phyloP scores from a whole-genome alignment of 2,329 filamentous ascomycete species.

The Neospermospora avenae region DNA sequence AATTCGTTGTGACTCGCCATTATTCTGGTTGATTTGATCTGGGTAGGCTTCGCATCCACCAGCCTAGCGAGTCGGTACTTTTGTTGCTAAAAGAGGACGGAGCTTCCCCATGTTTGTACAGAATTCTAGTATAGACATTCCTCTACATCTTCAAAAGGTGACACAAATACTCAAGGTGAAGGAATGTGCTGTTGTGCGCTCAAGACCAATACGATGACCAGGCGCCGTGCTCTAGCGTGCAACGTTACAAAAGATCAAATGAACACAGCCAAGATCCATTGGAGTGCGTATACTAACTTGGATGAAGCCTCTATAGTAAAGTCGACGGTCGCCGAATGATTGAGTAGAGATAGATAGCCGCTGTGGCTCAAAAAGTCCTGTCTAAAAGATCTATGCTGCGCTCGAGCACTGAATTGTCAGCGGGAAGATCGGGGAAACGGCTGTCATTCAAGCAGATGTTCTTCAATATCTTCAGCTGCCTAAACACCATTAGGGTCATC shows the following conservation, averaged over 20 bases:
- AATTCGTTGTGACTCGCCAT: slow-evolving; percentile 40
- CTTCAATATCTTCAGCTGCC: not conserved
- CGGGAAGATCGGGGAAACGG: too few relatives aligned
- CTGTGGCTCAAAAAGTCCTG: not conserved
- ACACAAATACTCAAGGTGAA: slow-evolving; percentile 33
- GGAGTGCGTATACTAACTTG: not conserved
- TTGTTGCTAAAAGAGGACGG: slow-evolving; percentile 37
- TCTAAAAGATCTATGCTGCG: not conserved
- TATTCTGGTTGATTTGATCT: slow-evolving; percentile 37
- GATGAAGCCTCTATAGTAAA: not conserved
- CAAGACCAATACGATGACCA: not conserved
- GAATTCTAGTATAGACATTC: slow-evolving; percentile 36
- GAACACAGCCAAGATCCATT: not conserved
- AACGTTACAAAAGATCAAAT: not conserved
- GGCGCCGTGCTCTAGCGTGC: not conserved
- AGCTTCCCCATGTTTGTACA: slow-evolving; percentile 34
- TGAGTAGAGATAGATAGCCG: not conserved
- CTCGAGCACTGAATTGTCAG: not conserved
- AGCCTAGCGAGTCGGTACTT: slow-evolving; percentile 31
- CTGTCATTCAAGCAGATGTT: not conserved
- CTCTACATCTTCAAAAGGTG: slow-evolving; percentile 37
- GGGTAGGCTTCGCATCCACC: slow-evolving; percentile 39
- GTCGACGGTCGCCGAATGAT: not conserved
- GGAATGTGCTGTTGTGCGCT: not conserved
- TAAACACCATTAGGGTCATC: not conserved